Evolutionary conservation across 1,284 basidiomycete species (phyloP), one percentile per base, ranked within the genome.

Genomic region (Meripilus lineatus): DNA sequence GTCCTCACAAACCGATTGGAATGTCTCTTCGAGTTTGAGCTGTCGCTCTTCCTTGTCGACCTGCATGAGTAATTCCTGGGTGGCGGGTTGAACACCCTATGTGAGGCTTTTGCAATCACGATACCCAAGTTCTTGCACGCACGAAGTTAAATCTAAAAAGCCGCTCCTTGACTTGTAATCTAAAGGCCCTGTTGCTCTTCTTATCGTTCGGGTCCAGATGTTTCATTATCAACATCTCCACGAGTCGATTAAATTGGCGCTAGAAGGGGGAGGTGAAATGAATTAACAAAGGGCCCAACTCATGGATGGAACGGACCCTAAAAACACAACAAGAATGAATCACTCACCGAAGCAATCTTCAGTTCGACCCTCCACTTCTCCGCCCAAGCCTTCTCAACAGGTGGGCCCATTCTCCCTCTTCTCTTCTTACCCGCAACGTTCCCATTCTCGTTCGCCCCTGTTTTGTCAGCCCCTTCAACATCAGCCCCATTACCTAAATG

Each of bases 131-230:
- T n/a, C n/a, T n/a, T 46, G 26, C 10, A 71, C 89, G 58, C 58
- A 93, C 93, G 62, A 86, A 94, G 68, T 98, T 99, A 68, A 96
- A 96, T 34, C 92, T 77, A 63, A 89, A 98, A 42, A 99, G 67
- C 26, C 95, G 77, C 61, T 94, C 92, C 67, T 99, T 96, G 60
- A 95, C 91, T 64, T 91, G 82, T 40, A 93, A 63, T 46, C 93
- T 74, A 63, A 85, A 93, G 21, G 82, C 81, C 41, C 70, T 76
- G 57, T 76, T 66, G 25, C 72, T 71, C 10, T 66, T 72, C 32
- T 64, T 54, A 58, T 95, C 82, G 8, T 66, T 58, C 5, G 77
- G 71, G 53, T 91, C 80, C 47, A 97, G 69, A 33, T 82, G 75
- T 50, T 82, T 67, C 49, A 95, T 73, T 42, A 89, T 78, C 18